Percentiles rank a stretch among this genome's conserved stretches.
Evolutionary conservation across 176 grass and related monocot genomes (phyloP).

Genomic region (Aegilops sharonensis): DNA sequence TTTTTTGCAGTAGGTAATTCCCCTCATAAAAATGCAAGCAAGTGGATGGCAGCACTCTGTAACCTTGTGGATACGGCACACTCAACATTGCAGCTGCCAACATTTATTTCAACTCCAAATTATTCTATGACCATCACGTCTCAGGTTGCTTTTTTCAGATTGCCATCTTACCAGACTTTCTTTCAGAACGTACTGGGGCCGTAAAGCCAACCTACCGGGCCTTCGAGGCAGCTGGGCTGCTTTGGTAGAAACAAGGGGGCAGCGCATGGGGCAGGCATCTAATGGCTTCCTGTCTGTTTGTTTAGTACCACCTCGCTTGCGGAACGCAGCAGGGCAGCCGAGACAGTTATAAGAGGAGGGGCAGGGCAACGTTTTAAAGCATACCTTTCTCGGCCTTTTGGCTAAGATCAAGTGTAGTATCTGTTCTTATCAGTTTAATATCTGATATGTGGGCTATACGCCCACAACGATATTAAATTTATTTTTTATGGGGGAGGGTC

Average conservation of each 20-base stretch:
- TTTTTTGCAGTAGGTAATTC: no score
- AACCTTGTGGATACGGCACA: no score
- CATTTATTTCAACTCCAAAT: no score
- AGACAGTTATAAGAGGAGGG: neutral
- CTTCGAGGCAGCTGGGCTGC: no score
- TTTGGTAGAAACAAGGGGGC: neutral
- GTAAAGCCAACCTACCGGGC: neutral
- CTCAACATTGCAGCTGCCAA: no score
- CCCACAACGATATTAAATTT: no score
- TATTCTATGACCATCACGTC: no score
- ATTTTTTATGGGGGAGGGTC: neutral
- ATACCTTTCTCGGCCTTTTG: slow-evolving; percentile 69
- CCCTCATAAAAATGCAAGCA: no score
- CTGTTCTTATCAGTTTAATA: slow-evolving; percentile 83
- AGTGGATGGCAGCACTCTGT: no score
- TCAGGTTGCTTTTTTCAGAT: no score
- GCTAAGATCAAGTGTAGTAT: slow-evolving; percentile 80
- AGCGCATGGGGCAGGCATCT: neutral
- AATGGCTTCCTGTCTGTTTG: neutral
- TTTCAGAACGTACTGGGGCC: no score
- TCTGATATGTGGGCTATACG: slow-evolving; percentile 33
- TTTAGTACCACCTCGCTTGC: neutral
- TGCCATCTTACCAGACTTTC: no score
- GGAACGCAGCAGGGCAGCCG: neutral
- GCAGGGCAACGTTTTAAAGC: neutral